A percentile compares a stretch with the other conserved stretches of the same genome.
Evolutionary conservation across 345 rosid species (phyloP).

Genomic region (Cardiospermum halicacabum): DNA sequence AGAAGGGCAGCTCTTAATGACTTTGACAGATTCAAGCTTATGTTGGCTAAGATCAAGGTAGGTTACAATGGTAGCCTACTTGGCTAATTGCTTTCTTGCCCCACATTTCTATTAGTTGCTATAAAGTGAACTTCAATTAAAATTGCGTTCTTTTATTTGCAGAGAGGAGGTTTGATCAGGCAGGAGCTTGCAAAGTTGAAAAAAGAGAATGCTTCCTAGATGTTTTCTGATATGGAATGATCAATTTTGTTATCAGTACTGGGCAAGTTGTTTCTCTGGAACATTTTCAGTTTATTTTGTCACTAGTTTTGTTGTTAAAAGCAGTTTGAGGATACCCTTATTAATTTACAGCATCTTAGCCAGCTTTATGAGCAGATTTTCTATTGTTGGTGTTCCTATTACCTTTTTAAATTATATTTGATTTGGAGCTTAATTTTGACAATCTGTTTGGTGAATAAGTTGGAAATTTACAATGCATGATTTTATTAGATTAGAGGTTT

Average conservation of each 20-base stretch:
- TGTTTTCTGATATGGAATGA: background rate
- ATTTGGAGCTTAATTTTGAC: background rate
- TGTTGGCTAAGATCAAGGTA: conserved; percentile 95
- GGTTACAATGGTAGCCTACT: background rate
- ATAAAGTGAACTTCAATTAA: background rate
- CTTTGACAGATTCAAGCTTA: conserved; percentile 79
- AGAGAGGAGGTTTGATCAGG: conserved; percentile 54
- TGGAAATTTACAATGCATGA: background rate
- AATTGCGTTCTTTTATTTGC: conserved; percentile 14
- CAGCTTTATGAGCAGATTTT: background rate
- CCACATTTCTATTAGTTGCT: background rate
- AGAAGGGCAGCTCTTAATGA: conserved; percentile 72
- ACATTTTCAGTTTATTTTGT: conserved; percentile 5
- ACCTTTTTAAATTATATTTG: background rate
- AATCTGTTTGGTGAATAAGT: background rate
- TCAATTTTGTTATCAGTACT: conserved; percentile 19
- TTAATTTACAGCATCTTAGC: conserved; percentile 11
- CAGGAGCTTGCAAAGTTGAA: conserved; percentile 63
- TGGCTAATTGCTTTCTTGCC: background rate
- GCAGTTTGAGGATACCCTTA: conserved; percentile 2
- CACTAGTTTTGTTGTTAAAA: conserved; percentile 4
- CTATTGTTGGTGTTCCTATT: background rate
- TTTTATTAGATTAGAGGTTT: background rate
- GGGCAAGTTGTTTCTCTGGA: conserved; percentile 3
- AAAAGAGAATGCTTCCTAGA: conserved; percentile 34